Evolutionary conservation across 2,329 filamentous ascomycete genomes (phyloP), one percentile per base, ranked within the genome.

Genomic region (Colletotrichum falcatum): DNA sequence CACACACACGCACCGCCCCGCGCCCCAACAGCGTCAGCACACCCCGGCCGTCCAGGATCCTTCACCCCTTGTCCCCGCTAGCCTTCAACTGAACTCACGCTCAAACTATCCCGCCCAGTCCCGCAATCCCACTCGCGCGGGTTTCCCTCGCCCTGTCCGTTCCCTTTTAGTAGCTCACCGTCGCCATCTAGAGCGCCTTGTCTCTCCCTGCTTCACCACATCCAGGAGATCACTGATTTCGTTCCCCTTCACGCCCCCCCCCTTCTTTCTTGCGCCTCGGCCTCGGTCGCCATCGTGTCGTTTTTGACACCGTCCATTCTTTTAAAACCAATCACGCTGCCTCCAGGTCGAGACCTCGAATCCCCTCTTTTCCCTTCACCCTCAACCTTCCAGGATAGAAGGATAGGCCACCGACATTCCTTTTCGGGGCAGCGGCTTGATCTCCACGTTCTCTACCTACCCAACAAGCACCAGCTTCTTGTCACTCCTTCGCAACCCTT

Each of bases 161-260:
- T 71, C 60, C 67, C 60, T 71, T 71, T 71, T 71, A 71, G 69
- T 71, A 70, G 46, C 48, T 60, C 37, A 60, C 35, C 61, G 37
- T 70, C 70, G 65, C 65, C 73, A 63, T 71, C 64, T 66, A 63
- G 70, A 62, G 59, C 61, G 62, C 72, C 68, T 73, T 71, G 65
- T 67, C 67, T 73, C 62, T 61, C 65, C 72, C 64, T 61, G 62
- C 71, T 71, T 74, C 73, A 73, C 66, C 70, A 68, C 63, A 73
- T 62, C 72, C 72, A 55, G 46, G 71, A 73, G 63, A 64, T 67
- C 76, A 74, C 70, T 77, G 72, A 71, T 73, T 77, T 73, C 54
- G 65, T 68, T 55, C 23, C 39, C 51, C 53, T 64, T 37, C 60
- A 63, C 59, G n/a, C 64, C 49, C 8, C 44, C 53, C 56, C 56